Evolutionary conservation across 495 filamentous ascomycete species (phyloP).

Genomic region (Neurospora discreta): DNA sequence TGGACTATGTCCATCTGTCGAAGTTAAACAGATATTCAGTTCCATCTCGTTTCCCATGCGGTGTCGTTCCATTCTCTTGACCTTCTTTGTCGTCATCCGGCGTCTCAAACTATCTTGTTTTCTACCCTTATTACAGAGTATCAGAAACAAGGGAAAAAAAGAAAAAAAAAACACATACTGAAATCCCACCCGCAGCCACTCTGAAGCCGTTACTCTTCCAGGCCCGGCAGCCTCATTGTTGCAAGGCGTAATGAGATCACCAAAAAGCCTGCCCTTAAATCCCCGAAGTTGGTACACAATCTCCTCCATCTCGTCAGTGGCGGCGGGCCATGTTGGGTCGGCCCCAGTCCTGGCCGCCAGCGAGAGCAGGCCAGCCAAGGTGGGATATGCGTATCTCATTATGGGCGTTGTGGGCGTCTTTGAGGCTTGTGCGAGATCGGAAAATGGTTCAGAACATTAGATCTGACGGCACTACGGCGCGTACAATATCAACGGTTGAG

Average conservation of each 20-base stretch:
- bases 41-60: neutral
- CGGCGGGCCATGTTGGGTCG: slow-evolving; percentile 49
- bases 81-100: neutral
- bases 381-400: slow-evolving; percentile 14
- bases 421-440: neutral
- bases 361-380: slow-evolving; percentile 22
- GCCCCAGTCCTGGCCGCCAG: slow-evolving; percentile 22
- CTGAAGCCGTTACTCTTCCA: slow-evolving; percentile 45
- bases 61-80: too few relatives aligned
- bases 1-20: neutral
- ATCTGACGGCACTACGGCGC: neutral
- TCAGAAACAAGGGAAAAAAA: neutral
- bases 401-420: neutral
- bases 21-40: neutral
- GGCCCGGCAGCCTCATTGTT: slow-evolving; percentile 41
- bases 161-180: slow-evolving; percentile 23
- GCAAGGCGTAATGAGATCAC: slow-evolving; percentile 47
- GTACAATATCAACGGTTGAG: neutral
- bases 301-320: slow-evolving; percentile 51
- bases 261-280: slow-evolving; percentile 41
- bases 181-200: slow-evolving; percentile 52
- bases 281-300: slow-evolving; percentile 48
- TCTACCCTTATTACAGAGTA: neutral
- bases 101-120: neutral
- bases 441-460: neutral